Conservation (phyloP, 2,329 filamentous ascomycete species). For the Remersonia thermophila region DNA sequence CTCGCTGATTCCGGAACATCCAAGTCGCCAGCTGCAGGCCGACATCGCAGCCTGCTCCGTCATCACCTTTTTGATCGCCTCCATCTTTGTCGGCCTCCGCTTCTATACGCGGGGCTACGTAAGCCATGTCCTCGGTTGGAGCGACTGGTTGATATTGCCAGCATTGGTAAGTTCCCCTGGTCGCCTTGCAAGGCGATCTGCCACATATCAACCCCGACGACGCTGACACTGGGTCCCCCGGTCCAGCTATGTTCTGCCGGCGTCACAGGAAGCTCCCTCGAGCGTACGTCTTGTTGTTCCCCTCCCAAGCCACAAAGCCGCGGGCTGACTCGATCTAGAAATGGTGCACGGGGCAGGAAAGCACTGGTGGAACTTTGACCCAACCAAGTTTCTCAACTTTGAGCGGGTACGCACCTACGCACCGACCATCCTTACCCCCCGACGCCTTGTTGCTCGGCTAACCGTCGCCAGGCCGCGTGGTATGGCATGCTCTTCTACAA, state of each 20-base stretch:
- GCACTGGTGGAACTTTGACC: slow-evolving; percentile 16
- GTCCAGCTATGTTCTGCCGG: slow-evolving; percentile 17
- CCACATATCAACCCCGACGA: not conserved
- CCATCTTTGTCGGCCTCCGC: slow-evolving; percentile 24
- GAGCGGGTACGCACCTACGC: slow-evolving; percentile 8
- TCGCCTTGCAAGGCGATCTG: no score
- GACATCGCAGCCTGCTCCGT: slow-evolving; percentile 19
- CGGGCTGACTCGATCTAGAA: slow-evolving; percentile 6
- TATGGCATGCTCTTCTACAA: slow-evolving; percentile 21
- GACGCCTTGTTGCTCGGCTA: no score
- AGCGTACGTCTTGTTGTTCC: slow-evolving; percentile 10
- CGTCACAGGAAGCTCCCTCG: slow-evolving; percentile 17
- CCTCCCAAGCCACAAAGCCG: not conserved
- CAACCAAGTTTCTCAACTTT: slow-evolving; percentile 4
- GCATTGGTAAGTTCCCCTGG: slow-evolving; percentile 18
- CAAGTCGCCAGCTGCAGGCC: slow-evolving; percentile 13
- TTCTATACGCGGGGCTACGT: slow-evolving; percentile 27
- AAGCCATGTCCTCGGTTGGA: slow-evolving; percentile 24
- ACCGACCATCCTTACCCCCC: no score
- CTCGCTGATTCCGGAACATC: not conserved
- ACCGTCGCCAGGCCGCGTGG: slow-evolving; percentile 15
- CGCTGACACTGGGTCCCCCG: not conserved
- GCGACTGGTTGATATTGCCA: slow-evolving; percentile 27
- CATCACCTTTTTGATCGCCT: slow-evolving; percentile 21
- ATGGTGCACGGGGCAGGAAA: slow-evolving; percentile 14